Base-by-base conservation (phyloP, 148 eudicot species). In the Beta vulgaris region DNA sequence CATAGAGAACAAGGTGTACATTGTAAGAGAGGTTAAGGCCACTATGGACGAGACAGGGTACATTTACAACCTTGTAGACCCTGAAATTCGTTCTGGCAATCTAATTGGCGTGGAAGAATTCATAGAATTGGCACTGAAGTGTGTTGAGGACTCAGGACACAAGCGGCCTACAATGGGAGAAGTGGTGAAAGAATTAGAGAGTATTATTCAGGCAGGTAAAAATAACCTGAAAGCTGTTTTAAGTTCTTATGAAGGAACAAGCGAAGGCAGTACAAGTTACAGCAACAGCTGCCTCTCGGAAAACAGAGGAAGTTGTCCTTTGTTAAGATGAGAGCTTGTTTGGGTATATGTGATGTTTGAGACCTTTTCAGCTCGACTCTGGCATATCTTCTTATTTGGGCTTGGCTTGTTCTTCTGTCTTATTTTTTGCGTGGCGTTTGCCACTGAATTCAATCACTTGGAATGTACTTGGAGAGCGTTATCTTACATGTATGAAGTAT, bases 131-230 rank as follows among this genome's bases (percentile, higher is more conserved):
- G 84, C 93, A 63, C 48, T 90, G 70, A 75, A 70, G 49, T 90
- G 91, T 53, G 87, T 88, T 35, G 77, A 83, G 66, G 91, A 88
- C 75, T 9, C 61, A n/a, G 90, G 88, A 42, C 76, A 49, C 53
- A 55, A 80, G 16, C 80, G 94, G 62, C 91, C 91, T 40, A 55
- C 86, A 54, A 88, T 88, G 94, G 79, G 88, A 8, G 85, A 80
- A 16, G 88, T 87, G 65, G 94, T 86, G 25, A 88, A 83, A 80
- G 94, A 88, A 82, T 82, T 88, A 0, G 91, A 87, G 77, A 81
- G 51, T 61, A 85, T 88, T 26, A 86, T 88, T 85, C 81, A 84
- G 70, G 44, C 77, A 43, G 85, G 69, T 11, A 86, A 87, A 34
- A 63, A 63, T 25, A 35, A n/a, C 43, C 68, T 63, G 68, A 36